These are phyloP conservation scores for Lodderomyces metapsilosis DNA, from an alignment of 1,139 yeast genomes.

Conservation along the genomic window DNA sequence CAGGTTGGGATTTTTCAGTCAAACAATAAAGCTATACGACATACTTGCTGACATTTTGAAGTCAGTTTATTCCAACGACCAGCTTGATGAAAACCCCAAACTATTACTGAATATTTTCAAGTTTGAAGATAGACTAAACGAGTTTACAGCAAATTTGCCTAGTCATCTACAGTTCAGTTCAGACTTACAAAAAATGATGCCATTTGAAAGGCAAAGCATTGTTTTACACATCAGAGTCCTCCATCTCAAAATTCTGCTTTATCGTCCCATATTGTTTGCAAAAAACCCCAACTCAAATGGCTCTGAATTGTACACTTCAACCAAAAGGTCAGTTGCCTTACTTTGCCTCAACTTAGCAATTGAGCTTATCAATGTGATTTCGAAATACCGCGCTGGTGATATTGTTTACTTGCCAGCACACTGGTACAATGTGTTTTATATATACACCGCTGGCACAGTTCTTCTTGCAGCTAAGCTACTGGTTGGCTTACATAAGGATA, in stretches of 20 bases:
- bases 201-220: not conserved
- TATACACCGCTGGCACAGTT: not conserved
- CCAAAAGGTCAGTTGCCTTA: constrained; percentile 1
- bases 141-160: not conserved
- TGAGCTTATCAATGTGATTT: not conserved
- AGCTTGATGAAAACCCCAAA: not conserved
- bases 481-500: not conserved
- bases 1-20: not conserved
- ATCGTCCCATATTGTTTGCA: not conserved
- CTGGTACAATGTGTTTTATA: constrained; percentile 1
- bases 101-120: not conserved
- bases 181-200: not conserved
- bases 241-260: not conserved
- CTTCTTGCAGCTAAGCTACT: not conserved
- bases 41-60: not conserved
- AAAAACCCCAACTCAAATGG: not conserved
- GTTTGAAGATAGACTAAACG: not conserved
- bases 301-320: constrained; percentile 1
- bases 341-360: not conserved
- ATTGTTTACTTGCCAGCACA: constrained; percentile 2
- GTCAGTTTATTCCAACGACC: not conserved
- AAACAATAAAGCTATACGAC: not conserved
- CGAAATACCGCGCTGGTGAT: not conserved
- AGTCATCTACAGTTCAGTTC: not conserved
- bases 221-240: constrained; percentile 1